Percentiles rank a stretch among this genome's conserved stretches.
phyloP scores from a whole-genome alignment of 2,329 filamentous ascomycete genomes.

The Diaporthe nobilis region DNA sequence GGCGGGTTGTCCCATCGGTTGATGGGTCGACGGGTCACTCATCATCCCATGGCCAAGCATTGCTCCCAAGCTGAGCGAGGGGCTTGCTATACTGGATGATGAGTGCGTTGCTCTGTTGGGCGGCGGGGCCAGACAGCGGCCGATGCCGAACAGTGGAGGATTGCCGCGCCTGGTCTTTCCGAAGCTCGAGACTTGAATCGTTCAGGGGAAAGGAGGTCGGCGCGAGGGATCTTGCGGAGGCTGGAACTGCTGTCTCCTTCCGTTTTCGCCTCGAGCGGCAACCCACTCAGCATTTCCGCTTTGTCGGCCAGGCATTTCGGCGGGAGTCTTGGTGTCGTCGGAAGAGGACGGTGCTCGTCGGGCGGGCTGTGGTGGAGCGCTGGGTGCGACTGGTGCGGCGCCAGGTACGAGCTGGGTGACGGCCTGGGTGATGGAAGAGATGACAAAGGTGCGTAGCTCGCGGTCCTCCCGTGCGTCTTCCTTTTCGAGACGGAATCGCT shows the following conservation, averaged over 20 bases:
- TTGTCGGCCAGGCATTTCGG: conserved; percentile 67
- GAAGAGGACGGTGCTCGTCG: conserved; percentile 45
- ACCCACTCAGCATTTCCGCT: conserved; percentile 55
- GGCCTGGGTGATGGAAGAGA: conserved; percentile 80
- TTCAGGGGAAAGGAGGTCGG: conserved; percentile 42
- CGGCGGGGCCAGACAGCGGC: not conserved
- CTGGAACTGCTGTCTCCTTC: conserved; percentile 45
- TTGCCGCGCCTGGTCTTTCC: not conserved
- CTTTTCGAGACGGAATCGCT: conserved; percentile 84
- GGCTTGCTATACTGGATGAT: not conserved
- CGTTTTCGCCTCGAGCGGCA: conserved; percentile 54
- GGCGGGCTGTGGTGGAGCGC: conserved; percentile 48
- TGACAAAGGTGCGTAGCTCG: conserved; percentile 81
- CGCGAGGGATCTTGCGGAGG: conserved; percentile 45
- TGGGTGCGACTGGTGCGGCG: conserved; percentile 42
- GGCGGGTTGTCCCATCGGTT: not conserved
- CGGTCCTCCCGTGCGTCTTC: conserved; percentile 83
- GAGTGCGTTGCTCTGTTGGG: not conserved
- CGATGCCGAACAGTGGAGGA: too few species aligned
- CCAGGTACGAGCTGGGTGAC: conserved; percentile 77
- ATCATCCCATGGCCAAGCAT: not conserved
- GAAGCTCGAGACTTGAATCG: not conserved
- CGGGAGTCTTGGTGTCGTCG: conserved; percentile 73
- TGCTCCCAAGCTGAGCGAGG: not conserved
- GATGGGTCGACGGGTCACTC: not conserved